Evolutionary conservation across 1,284 basidiomycete genomes (phyloP).

Genomic region (Apiotrichum sp.): DNA sequence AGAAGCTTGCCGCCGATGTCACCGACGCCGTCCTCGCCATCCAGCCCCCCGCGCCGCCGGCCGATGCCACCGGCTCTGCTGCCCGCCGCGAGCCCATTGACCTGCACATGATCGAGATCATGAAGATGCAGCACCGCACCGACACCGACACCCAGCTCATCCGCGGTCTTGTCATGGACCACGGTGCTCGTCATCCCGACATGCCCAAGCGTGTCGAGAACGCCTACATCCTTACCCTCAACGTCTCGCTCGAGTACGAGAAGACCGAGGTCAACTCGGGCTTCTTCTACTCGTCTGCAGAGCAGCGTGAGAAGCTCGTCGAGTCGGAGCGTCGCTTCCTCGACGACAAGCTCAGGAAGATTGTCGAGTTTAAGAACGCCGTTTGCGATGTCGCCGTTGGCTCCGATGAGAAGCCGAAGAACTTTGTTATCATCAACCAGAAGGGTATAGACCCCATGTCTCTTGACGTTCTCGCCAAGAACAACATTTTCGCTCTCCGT

Average conservation of each 20-base stretch:
- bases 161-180: constrained; percentile 80
- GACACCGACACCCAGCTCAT: constrained; percentile 97
- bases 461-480: constrained; percentile 93
- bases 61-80: constrained; percentile 55
- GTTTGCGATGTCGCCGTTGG: constrained; percentile 90
- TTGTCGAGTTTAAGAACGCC: constrained; percentile 91
- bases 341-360: constrained; percentile 92
- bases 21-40: constrained; percentile 95
- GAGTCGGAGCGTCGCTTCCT: constrained; percentile 94
- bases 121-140: constrained; percentile 99
- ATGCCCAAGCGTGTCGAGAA: constrained; percentile 99
- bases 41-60: constrained; percentile 59
- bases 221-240: constrained; percentile 89
- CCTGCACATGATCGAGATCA: constrained; percentile 98
- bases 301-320: constrained; percentile 97
- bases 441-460: constrained; percentile 99
- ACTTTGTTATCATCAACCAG: constrained; percentile 96
- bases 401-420: constrained; percentile 58
- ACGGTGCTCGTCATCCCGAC: constrained; percentile 95
- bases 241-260: constrained; percentile 98
- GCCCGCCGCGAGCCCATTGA: constrained; percentile 85
- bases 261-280: constrained; percentile 99
- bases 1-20: constrained; percentile 82
- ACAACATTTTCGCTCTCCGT: constrained; percentile 89
- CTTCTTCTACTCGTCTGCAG: constrained; percentile 98